These are phyloP conservation scores for Kalanchoe fedtschenkoi DNA, from an alignment of 164 flowering plant genomes.

Conservation along the genomic window DNA sequence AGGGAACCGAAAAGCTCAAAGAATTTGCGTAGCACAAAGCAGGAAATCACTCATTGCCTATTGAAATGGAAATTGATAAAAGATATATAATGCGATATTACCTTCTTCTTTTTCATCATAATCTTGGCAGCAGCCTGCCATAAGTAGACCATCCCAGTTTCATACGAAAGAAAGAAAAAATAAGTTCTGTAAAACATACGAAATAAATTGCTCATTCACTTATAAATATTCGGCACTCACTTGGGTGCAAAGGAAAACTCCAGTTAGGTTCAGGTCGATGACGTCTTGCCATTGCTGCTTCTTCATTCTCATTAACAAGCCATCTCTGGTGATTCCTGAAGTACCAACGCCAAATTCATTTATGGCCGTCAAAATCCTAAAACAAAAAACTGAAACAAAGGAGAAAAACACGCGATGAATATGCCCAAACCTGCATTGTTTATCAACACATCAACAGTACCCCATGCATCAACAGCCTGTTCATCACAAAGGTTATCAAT, in stretches of 20 bases:
- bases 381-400: not conserved
- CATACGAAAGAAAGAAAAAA: not conserved
- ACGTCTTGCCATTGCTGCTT: conserved; percentile 19
- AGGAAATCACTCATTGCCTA: not conserved
- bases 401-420: not conserved
- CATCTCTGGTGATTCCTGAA: conserved; percentile 18
- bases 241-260: conserved; percentile 20
- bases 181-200: not conserved
- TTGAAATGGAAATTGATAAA: no score
- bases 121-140: conserved; percentile 12
- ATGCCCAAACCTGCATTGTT: conserved; percentile 17
- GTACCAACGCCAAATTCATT: not conserved
- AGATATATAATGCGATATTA: conserved; percentile 2
- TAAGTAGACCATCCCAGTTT: not conserved
- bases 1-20: not conserved
- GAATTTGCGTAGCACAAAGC: no score
- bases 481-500: not conserved
- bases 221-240: conserved; percentile 1
- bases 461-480: conserved; percentile 19
- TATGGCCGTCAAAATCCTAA: not conserved
- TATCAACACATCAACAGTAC: conserved; percentile 16
- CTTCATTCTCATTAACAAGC: conserved; percentile 19
- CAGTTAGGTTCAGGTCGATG: conserved; percentile 17
- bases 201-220: not conserved
- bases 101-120: conserved; percentile 13